phyloP scores from a whole-genome alignment of 805 yeast species.

The Yamadazyma ubonensis region DNA sequence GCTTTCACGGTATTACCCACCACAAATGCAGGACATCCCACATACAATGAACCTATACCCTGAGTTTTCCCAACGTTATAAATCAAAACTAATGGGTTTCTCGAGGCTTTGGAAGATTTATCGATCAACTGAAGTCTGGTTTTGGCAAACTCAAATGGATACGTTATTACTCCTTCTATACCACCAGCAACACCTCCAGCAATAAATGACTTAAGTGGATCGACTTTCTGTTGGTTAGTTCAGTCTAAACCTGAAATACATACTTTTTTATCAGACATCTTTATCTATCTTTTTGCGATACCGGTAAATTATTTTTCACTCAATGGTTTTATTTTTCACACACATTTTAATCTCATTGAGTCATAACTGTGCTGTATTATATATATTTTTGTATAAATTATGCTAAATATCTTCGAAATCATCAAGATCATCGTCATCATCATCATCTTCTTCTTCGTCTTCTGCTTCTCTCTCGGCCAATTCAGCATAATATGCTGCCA shows the following conservation, averaged over 20 bases:
- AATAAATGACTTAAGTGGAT: slow-evolving; percentile 76
- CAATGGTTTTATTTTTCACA: too few species aligned
- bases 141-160: slow-evolving; percentile 96
- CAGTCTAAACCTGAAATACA: too few species aligned
- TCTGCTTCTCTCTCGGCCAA: slow-evolving; percentile 67
- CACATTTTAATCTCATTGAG: too few species aligned
- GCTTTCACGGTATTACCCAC: slow-evolving; percentile 97
- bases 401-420: slow-evolving; percentile 28
- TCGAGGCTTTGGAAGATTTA: slow-evolving; percentile 59
- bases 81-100: slow-evolving; percentile 83
- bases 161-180: slow-evolving; percentile 86
- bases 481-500: slow-evolving; percentile 67
- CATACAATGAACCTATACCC: slow-evolving; percentile 77
- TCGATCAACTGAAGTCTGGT: slow-evolving; percentile 84
- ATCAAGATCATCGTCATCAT: slow-evolving; percentile 33
- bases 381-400: background rate
- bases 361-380: background rate
- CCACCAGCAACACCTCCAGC: slow-evolving; percentile 99
- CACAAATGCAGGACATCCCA: slow-evolving; percentile 96
- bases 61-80: slow-evolving; percentile 71
- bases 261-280: slow-evolving; percentile 16
- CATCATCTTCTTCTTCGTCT: slow-evolving; percentile 56
- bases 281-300: slow-evolving; percentile 9
- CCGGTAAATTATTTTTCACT: slow-evolving; percentile 6
- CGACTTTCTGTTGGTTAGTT: slow-evolving; percentile 41